Conservation (phyloP, 768 basidiomycete genomes). For the Leccinum subtestaceum region DNA sequence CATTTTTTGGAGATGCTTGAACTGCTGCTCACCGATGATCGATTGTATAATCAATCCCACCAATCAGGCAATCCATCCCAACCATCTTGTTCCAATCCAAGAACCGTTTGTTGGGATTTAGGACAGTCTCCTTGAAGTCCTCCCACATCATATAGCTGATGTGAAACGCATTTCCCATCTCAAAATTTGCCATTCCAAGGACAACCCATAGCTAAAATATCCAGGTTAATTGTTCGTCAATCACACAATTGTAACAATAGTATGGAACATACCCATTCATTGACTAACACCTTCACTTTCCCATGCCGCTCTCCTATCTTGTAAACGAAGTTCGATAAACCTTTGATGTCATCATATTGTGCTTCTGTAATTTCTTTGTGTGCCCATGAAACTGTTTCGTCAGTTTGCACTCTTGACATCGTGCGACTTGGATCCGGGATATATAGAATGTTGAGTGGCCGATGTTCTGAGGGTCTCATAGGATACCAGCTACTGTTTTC, state of each 20-base stretch:
- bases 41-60: background rate
- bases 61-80: background rate
- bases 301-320: background rate
- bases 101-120: background rate
- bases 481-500: background rate
- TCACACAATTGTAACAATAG: background rate
- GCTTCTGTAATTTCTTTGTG: background rate
- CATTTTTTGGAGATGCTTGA: too few species aligned
- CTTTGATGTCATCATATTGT: background rate
- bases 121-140: background rate
- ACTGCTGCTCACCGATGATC: background rate
- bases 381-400: background rate
- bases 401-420: background rate
- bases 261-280: background rate
- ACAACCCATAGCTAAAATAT: background rate
- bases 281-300: background rate
- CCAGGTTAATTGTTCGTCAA: background rate
- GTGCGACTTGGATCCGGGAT: background rate
- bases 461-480: background rate
- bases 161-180: background rate
- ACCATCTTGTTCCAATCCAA: background rate
- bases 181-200: background rate
- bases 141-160: background rate
- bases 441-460: background rate
- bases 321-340: background rate